These are phyloP conservation scores for Vaccinium darrowii DNA, from an alignment of 148 eudicot species.

Conservation along the genomic window DNA sequence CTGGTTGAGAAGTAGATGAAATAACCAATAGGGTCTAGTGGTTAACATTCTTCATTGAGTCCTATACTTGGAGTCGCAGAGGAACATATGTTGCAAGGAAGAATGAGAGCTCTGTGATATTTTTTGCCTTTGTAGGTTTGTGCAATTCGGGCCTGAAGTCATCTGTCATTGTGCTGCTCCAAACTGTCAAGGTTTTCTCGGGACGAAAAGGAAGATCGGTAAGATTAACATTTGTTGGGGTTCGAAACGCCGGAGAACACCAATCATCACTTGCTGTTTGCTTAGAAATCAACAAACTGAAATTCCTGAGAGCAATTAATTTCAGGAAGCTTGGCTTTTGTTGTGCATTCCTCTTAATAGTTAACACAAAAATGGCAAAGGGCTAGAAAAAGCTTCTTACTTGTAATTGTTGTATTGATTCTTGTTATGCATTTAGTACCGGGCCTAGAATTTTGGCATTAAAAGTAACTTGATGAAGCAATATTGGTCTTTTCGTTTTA, in stretches of 20 bases:
- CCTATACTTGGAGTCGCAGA: neutral
- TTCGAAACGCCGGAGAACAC: slow-evolving; percentile 60
- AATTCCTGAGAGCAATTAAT: neutral
- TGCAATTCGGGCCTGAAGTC: slow-evolving; percentile 92
- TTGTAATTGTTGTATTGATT: neutral
- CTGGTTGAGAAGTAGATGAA: neutral
- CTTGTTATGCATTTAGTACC: neutral
- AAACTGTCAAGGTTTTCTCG: slow-evolving; percentile 83
- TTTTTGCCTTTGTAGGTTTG: slow-evolving; percentile 57
- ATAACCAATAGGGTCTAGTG: neutral
- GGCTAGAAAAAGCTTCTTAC: neutral
- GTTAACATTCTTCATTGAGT: neutral
- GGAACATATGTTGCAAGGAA: neutral
- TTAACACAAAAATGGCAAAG: neutral
- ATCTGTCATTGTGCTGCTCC: slow-evolving; percentile 81
- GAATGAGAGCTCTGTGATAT: neutral
- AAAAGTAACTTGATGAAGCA: no score
- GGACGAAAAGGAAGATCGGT: slow-evolving; percentile 53
- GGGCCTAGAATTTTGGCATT: neutral
- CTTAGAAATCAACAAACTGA: slow-evolving; percentile 8
- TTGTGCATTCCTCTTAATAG: neutral
- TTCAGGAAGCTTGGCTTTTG: neutral
- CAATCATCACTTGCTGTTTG: slow-evolving; percentile 13
- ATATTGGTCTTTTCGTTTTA: no score
- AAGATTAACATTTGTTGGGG: slow-evolving; percentile 59